Base-by-base conservation (phyloP, 2,329 filamentous ascomycete species). In the Fusarium caatingaense region DNA sequence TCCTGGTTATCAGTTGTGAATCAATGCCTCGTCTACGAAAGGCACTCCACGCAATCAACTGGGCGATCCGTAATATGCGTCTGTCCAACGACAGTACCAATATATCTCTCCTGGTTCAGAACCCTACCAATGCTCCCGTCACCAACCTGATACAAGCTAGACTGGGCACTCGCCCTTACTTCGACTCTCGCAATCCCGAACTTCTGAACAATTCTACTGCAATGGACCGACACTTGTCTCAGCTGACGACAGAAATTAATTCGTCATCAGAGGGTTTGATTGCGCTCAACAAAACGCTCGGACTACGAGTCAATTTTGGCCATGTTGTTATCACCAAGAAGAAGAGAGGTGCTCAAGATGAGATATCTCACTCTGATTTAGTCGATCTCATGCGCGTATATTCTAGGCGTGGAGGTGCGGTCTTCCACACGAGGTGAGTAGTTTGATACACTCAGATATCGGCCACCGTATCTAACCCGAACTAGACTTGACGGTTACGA, bases 251-350 rank as follows among this genome's bases (percentile, higher is more conserved):
- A 3, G 64, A 69, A 10, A 56, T 80, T 16, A 27, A 56, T 20
- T 49, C 64, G 6, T 69, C 76, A 3, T 69, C 68, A 12, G 72
- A 77, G 16, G 59, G 71, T 1, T 42, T 81, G 8, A 74, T 72
- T 53, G 64, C 71, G 13, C 40, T 77, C 13, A 68, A 64, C 8
- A 69, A 75, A 32, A 57, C 68, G 2, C 60, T 81, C 32, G 73
- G 64, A 21, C 77, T 81, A 74, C 69, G 76, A 4, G 70, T 81
- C 53, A 74, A 71, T 47, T 80, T 80, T 65, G 80, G 79, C 3
- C 71, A 68, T 15, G 40, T 81, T 3, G 68, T 68, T 10, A 64
- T 79, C 28, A 64, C 58, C 5, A 59, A 67, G 23, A 76, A 74
- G 48, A 78, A 76, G 48, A 79, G 68, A 40, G 68, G 66, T 0